phyloP scores from a whole-genome alignment of 148 eudicot genomes.

The Rhododendron ferrugineum region DNA sequence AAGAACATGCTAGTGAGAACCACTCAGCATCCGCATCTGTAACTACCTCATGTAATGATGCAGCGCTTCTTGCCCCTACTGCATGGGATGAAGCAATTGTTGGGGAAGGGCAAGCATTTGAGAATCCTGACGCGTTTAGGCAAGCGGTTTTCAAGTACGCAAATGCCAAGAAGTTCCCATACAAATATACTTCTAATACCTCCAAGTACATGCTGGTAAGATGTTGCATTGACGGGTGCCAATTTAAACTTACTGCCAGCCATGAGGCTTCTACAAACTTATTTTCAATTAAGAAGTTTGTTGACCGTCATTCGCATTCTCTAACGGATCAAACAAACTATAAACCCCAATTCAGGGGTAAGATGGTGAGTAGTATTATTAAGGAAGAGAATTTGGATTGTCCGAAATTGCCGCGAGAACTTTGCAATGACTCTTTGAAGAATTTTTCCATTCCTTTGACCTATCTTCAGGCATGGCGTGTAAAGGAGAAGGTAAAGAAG shows the following conservation, averaged over 20 bases:
- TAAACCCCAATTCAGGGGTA: conserved; percentile 8
- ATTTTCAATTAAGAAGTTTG: conserved; percentile 9
- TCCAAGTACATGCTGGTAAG: conserved; percentile 8
- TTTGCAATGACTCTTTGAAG: conserved; percentile 6
- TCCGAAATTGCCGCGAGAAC: conserved; percentile 8
- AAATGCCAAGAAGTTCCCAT: conserved; percentile 7
- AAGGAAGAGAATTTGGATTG: conserved; percentile 7
- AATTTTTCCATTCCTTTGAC: conserved; percentile 7
- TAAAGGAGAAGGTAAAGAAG: conserved; percentile 9
- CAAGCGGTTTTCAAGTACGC: conserved; percentile 1
- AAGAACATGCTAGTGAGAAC: background rate
- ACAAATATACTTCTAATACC: conserved; percentile 1
- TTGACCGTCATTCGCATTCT: conserved; percentile 6
- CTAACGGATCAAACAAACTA: background rate
- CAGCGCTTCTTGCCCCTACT: background rate
- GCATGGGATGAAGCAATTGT: conserved; percentile 3
- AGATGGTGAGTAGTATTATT: conserved; percentile 2
- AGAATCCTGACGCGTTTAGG: conserved; percentile 3
- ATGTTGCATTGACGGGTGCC: conserved; percentile 8
- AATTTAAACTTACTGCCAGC: conserved; percentile 7
- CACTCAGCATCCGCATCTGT: background rate
- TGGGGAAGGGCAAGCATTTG: conserved; percentile 13
- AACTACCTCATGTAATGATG: background rate
- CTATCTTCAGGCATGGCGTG: conserved; percentile 11
- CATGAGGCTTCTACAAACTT: background rate